Conservation (phyloP, 1,284 basidiomycete genomes). For the Moniliella sp. region DNA sequence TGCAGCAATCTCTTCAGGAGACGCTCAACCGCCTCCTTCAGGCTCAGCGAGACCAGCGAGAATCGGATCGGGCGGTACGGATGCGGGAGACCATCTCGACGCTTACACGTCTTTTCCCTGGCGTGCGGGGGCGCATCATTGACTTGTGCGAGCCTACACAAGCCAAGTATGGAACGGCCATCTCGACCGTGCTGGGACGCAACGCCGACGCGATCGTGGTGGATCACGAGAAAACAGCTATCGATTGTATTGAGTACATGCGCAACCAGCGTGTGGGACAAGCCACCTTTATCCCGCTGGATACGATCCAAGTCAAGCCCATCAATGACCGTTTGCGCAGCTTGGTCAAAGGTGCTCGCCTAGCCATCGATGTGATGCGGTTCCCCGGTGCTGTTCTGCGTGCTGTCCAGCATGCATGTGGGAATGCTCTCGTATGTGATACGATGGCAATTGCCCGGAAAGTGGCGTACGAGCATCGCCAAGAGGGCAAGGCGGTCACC, state of each 20-base stretch:
- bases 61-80: constrained; percentile 60
- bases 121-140: constrained; percentile 51
- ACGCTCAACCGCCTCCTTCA: constrained; percentile 57
- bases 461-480: constrained; percentile 75
- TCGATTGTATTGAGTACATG: constrained; percentile 92
- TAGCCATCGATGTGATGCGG: constrained; percentile 67
- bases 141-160: constrained; percentile 82
- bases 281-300: constrained; percentile 88
- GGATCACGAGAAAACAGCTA: constrained; percentile 83
- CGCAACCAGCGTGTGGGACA: constrained; percentile 79
- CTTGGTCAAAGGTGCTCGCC: constrained; percentile 66
- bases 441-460: constrained; percentile 71
- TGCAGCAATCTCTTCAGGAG: constrained; percentile 50
- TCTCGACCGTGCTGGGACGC: constrained; percentile 79
- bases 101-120: constrained; percentile 44
- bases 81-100: constrained; percentile 65
- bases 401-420: constrained; percentile 87
- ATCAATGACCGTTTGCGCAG: constrained; percentile 82
- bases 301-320: constrained; percentile 79
- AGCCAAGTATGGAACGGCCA: constrained; percentile 73
- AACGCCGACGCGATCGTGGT: constrained; percentile 90
- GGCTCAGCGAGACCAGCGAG: constrained; percentile 33
- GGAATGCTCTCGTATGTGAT: constrained; percentile 82
- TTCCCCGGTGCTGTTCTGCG: constrained; percentile 42
- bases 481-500: constrained; percentile 91